Evolutionary conservation across 2,329 filamentous ascomycete genomes (phyloP), one percentile per base, ranked within the genome.

Genomic region (Colletotrichum agaves): DNA sequence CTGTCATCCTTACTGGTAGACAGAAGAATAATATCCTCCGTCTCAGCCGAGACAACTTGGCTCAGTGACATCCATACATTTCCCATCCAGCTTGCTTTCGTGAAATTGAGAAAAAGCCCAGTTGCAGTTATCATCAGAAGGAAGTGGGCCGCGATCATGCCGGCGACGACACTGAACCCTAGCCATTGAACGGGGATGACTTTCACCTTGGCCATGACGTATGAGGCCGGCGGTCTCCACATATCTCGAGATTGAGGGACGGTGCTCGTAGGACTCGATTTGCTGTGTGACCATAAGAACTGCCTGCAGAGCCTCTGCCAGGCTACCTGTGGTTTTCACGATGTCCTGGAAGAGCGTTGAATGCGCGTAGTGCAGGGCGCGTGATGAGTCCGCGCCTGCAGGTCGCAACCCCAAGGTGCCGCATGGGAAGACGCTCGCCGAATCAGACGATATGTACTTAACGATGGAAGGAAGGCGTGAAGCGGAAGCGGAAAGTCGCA

Each of bases 1-100:
- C 27, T 0, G 7, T 50, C 46, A 17, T 27, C 1, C 3, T 17
- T 33, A 1, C n/a, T 4, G 1, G 46, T 50, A 5, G 21, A 31
- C 1, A 0, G 31, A 0, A 5, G 2, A 0, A 50, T 50, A 1
- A 50, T 31, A 15, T 50, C 23, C 0, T 50, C 2, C 0, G 47
- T 50, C 47, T 50, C 46, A 5, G 6, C 4, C 0, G 23, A 50
- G 4, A 50, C 47, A 50, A 50, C 3, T 2, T 50, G 47, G 0
- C 23, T 50, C 5, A 19, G 1, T 11, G 23, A 50, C 15, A 2
- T 27, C 47, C 47, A 50, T 2, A 50, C 47, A 3, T 50, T 50
- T 0, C 47, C 47, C 3, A 50, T 23, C 47, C 47, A 50, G 3
- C 47, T 50, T 1, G 47, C 23, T n/a, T 33, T 4, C 0, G 47